Base-by-base conservation (phyloP, 495 filamentous ascomycete genomes). In the Trichoderma virens region DNA sequence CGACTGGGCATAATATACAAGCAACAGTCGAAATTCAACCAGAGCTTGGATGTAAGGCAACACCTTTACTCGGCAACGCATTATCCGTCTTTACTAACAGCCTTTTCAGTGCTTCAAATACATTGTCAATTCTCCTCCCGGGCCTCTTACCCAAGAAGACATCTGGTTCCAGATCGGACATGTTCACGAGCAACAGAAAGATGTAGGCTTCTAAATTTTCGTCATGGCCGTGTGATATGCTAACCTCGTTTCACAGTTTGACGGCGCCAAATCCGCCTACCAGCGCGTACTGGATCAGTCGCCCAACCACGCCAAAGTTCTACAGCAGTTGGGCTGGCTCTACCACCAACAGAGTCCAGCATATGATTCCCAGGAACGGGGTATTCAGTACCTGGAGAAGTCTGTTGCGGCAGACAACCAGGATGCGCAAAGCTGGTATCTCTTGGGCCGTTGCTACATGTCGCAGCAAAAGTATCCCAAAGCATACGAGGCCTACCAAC, bases 151-250 rank as follows among this genome's bases (percentile, higher is more conserved):
- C 1, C 93, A 98, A 72, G 94, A 97, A 73, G 94, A 99, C 70
- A 99, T 99, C 65, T 98, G 93, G 93, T 99, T 99, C 77, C 94
- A 99, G 74, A 98, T 99, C 68, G 94, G 94, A 28, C 94, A 99
- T 75, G 94, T 99, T 59, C 91, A 99, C 72, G 94, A 99, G 69
- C 95, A 98, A 69, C 93, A 97, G 73, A 98, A 98, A 81, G 94
- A 98, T 69, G 94, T 97, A 80, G 76, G 94, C 84, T 27, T 56
- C 41, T 39, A 61, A 25, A 25, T 25, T 18, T 54, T 54, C 45
- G 11, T 27, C n/a, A 1, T 13, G 23, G 5, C 4, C 5, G 2
- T 27, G 51, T 30, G 3, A 16, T 30, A 28, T 60, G 65, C 76
- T 39, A 79, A 73, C 74, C 71, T 47, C 65, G 64, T 64, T 64